phyloP scores from a whole-genome alignment of 805 yeast species.

The Ogataea zsoltii region DNA sequence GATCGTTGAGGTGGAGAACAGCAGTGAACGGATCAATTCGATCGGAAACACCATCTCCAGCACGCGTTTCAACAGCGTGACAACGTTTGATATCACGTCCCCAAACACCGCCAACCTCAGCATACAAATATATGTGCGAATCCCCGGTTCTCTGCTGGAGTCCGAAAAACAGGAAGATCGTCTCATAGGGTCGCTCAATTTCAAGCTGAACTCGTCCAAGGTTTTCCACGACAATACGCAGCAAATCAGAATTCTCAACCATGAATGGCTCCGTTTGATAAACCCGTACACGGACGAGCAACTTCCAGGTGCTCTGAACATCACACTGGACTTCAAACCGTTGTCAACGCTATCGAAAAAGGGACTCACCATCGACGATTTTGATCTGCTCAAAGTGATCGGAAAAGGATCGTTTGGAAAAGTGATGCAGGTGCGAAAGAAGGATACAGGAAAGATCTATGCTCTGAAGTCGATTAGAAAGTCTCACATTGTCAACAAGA shows the following conservation, averaged over 20 bases:
- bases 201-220: slow-evolving; percentile 44
- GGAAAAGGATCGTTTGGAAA: slow-evolving; percentile 99
- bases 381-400: slow-evolving; percentile 89
- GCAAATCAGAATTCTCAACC: slow-evolving; percentile 61
- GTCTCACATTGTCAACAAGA: slow-evolving; percentile 88
- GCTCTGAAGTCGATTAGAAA: slow-evolving; percentile 93
- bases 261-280: slow-evolving; percentile 47
- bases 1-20: slow-evolving; percentile 93
- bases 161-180: slow-evolving; percentile 56
- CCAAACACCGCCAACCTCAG: slow-evolving; percentile 47
- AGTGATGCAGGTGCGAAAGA: slow-evolving; percentile 97
- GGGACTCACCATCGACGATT: slow-evolving; percentile 83
- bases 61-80: slow-evolving; percentile 86
- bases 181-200: slow-evolving; percentile 68
- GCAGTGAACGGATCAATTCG: slow-evolving; percentile 86
- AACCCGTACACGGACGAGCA: slow-evolving; percentile 35
- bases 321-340: slow-evolving; percentile 37
- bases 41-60: slow-evolving; percentile 74
- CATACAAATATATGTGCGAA: slow-evolving; percentile 75
- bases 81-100: slow-evolving; percentile 85
- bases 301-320: slow-evolving; percentile 41
- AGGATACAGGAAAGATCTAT: slow-evolving; percentile 91
- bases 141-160: slow-evolving; percentile 62
- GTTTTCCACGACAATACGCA: slow-evolving; percentile 35
- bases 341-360: slow-evolving; percentile 44